Conservation (phyloP, 2,329 filamentous ascomycete species). For the Trichophyton simii region DNA sequence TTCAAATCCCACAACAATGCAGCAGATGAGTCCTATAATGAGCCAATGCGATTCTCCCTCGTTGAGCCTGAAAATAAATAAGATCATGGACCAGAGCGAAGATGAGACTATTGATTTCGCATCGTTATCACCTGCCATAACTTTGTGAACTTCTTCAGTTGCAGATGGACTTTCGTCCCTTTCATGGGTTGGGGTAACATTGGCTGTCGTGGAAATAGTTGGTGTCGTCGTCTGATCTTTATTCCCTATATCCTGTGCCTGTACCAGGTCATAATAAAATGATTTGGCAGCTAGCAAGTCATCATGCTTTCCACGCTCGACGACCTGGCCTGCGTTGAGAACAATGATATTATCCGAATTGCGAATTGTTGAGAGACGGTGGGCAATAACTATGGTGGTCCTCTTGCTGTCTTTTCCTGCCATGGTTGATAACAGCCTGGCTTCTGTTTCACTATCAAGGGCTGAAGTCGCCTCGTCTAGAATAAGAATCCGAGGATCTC, state of each 20-base stretch:
- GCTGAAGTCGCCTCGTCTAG: slow-evolving; percentile 22
- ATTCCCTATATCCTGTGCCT: slow-evolving; percentile 19
- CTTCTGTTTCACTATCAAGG: slow-evolving; percentile 18
- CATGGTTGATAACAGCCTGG: slow-evolving; percentile 17
- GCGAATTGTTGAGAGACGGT: slow-evolving; percentile 20
- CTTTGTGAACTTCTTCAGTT: slow-evolving; percentile 13
- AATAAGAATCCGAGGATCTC: slow-evolving; percentile 64
- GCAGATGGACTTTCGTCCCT: not conserved
- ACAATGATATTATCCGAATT: slow-evolving; percentile 22
- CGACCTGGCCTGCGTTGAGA: slow-evolving; percentile 17
- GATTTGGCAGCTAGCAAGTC: slow-evolving; percentile 21
- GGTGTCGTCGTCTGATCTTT: not conserved
- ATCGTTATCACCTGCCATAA: slow-evolving; percentile 15
- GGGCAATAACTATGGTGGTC: slow-evolving; percentile 20
- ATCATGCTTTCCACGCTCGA: slow-evolving; percentile 18
- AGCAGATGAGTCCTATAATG: slow-evolving; percentile 38
- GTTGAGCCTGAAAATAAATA: slow-evolving; percentile 16
- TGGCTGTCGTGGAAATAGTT: not conserved
- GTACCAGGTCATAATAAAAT: slow-evolving; percentile 35
- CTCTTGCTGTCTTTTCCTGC: slow-evolving; percentile 11
- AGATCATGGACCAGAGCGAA: slow-evolving; percentile 14
- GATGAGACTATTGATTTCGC: slow-evolving; percentile 12
- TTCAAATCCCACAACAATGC: slow-evolving; percentile 43
- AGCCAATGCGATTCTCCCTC: slow-evolving; percentile 18
- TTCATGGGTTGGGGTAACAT: not conserved